Evolutionary conservation across 1,284 basidiomycete genomes (phyloP).

Genomic region (Tilletia indica): DNA sequence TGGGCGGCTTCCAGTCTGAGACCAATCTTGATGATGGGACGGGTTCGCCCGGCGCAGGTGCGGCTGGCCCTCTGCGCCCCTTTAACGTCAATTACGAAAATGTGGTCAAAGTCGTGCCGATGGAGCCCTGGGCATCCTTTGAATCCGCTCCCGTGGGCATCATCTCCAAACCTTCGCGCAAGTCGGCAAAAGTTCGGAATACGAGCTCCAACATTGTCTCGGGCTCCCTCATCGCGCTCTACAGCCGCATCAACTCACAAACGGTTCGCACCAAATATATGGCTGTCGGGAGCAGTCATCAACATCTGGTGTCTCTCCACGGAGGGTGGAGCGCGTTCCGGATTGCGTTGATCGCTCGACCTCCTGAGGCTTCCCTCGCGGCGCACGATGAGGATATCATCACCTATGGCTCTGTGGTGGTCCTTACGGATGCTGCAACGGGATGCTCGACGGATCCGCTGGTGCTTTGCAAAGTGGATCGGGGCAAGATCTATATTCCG

Average conservation of each 20-base stretch:
- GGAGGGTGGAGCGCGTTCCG: conserved; percentile 89
- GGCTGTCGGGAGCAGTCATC: conserved; percentile 66
- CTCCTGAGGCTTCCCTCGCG: conserved; percentile 37
- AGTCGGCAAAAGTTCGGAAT: conserved; percentile 91
- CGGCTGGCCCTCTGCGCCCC: neutral
- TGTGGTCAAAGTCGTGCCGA: conserved; percentile 24
- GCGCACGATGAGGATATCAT: conserved; percentile 59
- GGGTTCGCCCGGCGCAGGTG: neutral
- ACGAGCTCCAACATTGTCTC: conserved; percentile 85
- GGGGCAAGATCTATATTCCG: conserved; percentile 65
- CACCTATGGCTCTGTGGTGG: conserved; percentile 85
- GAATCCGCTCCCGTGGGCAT: conserved; percentile 86
- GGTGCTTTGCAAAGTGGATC: conserved; percentile 87
- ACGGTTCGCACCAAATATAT: conserved; percentile 96
- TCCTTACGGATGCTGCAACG: conserved; percentile 77
- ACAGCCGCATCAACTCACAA: conserved; percentile 94
- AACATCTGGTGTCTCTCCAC: conserved; percentile 77
- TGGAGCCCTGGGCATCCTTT: conserved; percentile 75
- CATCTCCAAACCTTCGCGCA: conserved; percentile 95
- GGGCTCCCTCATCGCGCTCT: conserved; percentile 85
- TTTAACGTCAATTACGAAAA: conserved; percentile 2
- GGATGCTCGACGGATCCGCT: conserved; percentile 82
- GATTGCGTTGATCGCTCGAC: conserved; percentile 64
- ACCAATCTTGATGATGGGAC: neutral
- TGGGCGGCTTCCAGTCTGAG: too few species aligned